phyloP scores from a whole-genome alignment of 805 yeast species.

The Pichia cephalocereana region DNA sequence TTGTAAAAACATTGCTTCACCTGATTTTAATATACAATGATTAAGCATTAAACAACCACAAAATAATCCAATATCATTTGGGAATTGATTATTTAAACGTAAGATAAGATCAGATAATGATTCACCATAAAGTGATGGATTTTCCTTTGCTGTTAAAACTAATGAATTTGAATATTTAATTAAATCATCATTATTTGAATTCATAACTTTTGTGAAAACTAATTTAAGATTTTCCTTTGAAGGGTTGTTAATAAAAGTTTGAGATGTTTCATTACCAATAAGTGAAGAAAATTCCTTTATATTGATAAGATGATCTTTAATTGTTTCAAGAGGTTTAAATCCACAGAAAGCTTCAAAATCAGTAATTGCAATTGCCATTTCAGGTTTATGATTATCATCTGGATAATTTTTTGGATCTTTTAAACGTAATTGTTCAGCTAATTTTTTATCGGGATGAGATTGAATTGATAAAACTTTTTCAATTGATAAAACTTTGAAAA shows the following conservation, averaged over 20 bases:
- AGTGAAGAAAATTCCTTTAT: constrained; percentile 71
- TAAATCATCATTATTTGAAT: constrained; percentile 55
- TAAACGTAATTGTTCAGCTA: constrained; percentile 68
- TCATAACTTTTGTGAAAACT: constrained; percentile 80
- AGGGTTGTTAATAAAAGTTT: constrained; percentile 47
- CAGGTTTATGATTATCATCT: constrained; percentile 98
- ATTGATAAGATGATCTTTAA: constrained; percentile 55
- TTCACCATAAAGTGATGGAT: constrained; percentile 49
- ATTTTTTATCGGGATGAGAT: constrained; percentile 92
- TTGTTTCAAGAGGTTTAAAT: constrained; percentile 79
- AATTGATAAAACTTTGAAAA: constrained; percentile 90
- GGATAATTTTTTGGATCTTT: constrained; percentile 92
- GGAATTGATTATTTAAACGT: constrained; percentile 80
- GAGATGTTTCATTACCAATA: constrained; percentile 55
- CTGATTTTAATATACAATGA: constrained; percentile 72
- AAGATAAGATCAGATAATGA: constrained; percentile 65
- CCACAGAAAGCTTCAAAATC: constrained; percentile 98
- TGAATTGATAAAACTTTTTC: constrained; percentile 90
- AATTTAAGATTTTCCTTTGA: constrained; percentile 55
- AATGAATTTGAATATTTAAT: constrained; percentile 50
- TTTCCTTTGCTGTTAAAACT: constrained; percentile 50
- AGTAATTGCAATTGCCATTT: constrained; percentile 97
- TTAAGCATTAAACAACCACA: constrained; percentile 92
- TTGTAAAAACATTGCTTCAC: constrained; percentile 94
- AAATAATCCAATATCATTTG: constrained; percentile 88